Percentiles rank a stretch among this genome's conserved stretches.
Evolutionary conservation across 352 stramenopile genomes (phyloP).

Genomic region (Globisporangium emineosum): DNA sequence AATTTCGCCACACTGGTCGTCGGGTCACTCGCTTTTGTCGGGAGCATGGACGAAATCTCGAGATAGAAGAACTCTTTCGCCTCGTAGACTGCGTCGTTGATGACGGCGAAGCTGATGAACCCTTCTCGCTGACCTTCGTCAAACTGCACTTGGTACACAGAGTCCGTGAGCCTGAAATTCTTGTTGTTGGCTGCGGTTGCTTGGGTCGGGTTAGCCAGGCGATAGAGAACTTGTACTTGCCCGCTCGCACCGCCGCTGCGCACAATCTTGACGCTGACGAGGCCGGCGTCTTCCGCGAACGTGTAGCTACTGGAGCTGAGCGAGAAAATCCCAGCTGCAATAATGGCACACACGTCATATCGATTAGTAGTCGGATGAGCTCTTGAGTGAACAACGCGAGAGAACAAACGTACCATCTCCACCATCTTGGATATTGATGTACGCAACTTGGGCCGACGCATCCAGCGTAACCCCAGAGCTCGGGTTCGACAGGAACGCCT

Average conservation of each 20-base stretch:
- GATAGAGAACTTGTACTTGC: constrained; percentile 40
- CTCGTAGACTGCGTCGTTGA: constrained; percentile 62
- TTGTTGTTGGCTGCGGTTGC: constrained; percentile 60
- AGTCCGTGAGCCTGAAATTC: constrained; percentile 48
- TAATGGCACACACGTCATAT: not conserved
- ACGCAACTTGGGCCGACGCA: constrained; percentile 20
- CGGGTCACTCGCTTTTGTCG: constrained; percentile 31
- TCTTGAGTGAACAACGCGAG: not conserved
- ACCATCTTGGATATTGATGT: constrained; percentile 34
- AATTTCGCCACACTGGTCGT: constrained; percentile 33
- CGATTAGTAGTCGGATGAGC: not conserved
- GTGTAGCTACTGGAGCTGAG: constrained; percentile 54
- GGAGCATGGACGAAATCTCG: constrained; percentile 33
- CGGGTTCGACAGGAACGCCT: constrained; percentile 28
- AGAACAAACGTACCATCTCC: constrained; percentile 32
- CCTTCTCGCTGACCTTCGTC: constrained; percentile 42
- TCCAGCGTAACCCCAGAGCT: constrained; percentile 23
- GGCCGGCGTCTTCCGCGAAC: constrained; percentile 43
- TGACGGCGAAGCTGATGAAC: constrained; percentile 43
- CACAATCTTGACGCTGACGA: constrained; percentile 46
- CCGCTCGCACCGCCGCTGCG: constrained; percentile 40
- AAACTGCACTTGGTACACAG: constrained; percentile 44
- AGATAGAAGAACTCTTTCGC: constrained; percentile 68
- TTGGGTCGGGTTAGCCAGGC: constrained; percentile 35
- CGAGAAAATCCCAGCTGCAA: constrained; percentile 47